Evolutionary conservation across 768 basidiomycete genomes (phyloP).

Genomic region (Podaxis sp.): DNA sequence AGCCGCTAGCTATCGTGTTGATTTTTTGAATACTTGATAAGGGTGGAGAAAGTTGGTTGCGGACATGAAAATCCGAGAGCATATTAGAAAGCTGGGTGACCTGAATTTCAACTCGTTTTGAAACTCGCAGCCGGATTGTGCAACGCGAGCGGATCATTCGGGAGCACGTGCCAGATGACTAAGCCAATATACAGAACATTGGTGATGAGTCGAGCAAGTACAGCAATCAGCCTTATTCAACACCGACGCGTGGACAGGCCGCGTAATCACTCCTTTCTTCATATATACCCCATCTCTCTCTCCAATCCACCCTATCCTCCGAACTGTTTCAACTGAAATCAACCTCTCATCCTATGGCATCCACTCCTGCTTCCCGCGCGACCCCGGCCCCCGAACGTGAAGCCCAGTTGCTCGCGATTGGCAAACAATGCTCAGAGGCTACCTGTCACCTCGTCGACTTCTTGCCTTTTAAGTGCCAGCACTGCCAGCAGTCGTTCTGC

Average conservation of each 20-base stretch:
- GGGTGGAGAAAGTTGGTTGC: not conserved
- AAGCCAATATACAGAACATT: not conserved
- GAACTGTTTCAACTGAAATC: not conserved
- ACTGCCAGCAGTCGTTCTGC: constrained; percentile 71
- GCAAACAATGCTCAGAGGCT: constrained; percentile 68
- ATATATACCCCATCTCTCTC: not conserved
- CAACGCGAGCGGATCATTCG: not conserved
- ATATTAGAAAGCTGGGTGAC: not conserved
- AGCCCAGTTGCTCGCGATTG: constrained; percentile 61
- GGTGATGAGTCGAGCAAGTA: not conserved
- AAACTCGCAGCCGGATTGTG: not conserved
- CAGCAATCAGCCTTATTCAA: not conserved
- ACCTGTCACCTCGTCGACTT: constrained; percentile 78
- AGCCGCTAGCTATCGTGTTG: not conserved
- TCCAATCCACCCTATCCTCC: not conserved
- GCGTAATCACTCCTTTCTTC: constrained; percentile 19
- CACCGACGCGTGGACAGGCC: constrained; percentile 13
- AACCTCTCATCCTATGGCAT: not conserved
- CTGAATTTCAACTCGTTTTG: not conserved
- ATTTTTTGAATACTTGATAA: not conserved
- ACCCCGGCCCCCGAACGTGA: constrained; percentile 38
- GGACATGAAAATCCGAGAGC: not conserved
- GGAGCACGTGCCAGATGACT: not conserved
- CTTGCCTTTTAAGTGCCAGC: constrained; percentile 83
- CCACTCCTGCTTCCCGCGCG: constrained; percentile 19